Conservation (phyloP, 352 stramenopile genomes). For the Phytopythium ostracodes region DNA sequence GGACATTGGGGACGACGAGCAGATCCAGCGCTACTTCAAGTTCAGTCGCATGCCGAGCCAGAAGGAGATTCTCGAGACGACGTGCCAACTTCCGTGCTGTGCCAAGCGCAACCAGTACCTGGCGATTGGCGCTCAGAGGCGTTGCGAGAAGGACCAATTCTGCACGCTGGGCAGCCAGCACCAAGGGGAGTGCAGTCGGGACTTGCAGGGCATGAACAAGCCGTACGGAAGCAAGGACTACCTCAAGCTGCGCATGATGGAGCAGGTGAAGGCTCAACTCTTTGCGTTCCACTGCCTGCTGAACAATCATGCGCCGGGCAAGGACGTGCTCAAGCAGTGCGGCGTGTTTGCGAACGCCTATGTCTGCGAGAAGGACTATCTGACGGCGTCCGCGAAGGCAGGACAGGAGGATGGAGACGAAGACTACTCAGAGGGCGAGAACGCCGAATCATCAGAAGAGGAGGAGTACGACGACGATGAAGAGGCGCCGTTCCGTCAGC, state of each 20-base stretch:
- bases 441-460: conserved; percentile 58
- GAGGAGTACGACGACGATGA: conserved; percentile 66
- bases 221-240: conserved; percentile 67
- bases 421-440: conserved; percentile 75
- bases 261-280: conserved; percentile 85
- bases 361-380: conserved; percentile 67
- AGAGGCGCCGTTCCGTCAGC: conserved; percentile 27
- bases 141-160: conserved; percentile 80
- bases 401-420: conserved; percentile 58
- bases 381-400: conserved; percentile 33
- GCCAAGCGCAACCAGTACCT: conserved; percentile 71
- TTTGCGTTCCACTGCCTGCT: conserved; percentile 87
- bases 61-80: conserved; percentile 80
- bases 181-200: conserved; percentile 71
- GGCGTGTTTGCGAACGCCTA: conserved; percentile 79
- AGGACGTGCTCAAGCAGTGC: conserved; percentile 85
- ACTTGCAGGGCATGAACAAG: conserved; percentile 64
- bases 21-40: conserved; percentile 89
- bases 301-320: conserved; percentile 85
- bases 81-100: conserved; percentile 83
- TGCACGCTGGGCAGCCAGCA: conserved; percentile 77
- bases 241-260: conserved; percentile 67
- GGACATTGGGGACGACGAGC: conserved; percentile 86
- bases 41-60: conserved; percentile 76
- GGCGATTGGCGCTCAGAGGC: conserved; percentile 27